Evolutionary conservation across 306 rosid species (phyloP).

Genomic region (Fragaria ananassa): DNA sequence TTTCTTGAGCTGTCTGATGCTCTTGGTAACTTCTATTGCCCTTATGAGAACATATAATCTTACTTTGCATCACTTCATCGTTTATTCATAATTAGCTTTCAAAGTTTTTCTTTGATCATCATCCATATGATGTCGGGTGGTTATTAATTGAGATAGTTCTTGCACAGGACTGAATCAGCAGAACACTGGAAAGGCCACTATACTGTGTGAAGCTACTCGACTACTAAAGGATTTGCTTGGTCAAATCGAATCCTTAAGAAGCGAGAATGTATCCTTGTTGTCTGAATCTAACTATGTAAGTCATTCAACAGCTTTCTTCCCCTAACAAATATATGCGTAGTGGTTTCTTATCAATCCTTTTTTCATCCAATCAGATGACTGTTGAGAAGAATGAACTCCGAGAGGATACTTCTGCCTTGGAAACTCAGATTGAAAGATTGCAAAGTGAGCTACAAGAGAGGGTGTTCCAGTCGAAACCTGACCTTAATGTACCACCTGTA

Average conservation of each 20-base stretch:
- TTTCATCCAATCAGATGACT: conserved; percentile 50
- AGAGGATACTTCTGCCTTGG: conserved; percentile 70
- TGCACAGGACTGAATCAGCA: conserved; percentile 53
- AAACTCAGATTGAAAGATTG: conserved; percentile 63
- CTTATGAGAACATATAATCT: neutral
- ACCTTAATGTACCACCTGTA: conserved; percentile 55
- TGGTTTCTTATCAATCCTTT: conserved; percentile 1
- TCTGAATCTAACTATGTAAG: conserved; percentile 82
- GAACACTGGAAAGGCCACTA: conserved; percentile 72
- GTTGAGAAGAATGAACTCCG: conserved; percentile 69
- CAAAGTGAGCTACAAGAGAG: conserved; percentile 59
- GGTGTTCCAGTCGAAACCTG: conserved; percentile 60
- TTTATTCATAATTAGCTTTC: conserved; percentile 1
- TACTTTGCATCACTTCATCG: conserved; percentile 11
- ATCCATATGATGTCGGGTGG: conserved; percentile 6
- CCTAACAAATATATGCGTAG: neutral
- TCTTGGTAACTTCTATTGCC: conserved; percentile 53
- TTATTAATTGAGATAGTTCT: conserved; percentile 3
- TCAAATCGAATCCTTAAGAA: conserved; percentile 64
- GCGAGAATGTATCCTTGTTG: conserved; percentile 55
- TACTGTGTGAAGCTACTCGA: conserved; percentile 55
- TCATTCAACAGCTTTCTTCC: neutral
- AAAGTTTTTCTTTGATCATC: neutral
- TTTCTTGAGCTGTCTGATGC: conserved; percentile 74
- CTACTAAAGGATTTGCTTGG: conserved; percentile 61